phyloP scores from a whole-genome alignment of 2,329 filamentous ascomycete genomes.

The Sarocladium kiliense region DNA sequence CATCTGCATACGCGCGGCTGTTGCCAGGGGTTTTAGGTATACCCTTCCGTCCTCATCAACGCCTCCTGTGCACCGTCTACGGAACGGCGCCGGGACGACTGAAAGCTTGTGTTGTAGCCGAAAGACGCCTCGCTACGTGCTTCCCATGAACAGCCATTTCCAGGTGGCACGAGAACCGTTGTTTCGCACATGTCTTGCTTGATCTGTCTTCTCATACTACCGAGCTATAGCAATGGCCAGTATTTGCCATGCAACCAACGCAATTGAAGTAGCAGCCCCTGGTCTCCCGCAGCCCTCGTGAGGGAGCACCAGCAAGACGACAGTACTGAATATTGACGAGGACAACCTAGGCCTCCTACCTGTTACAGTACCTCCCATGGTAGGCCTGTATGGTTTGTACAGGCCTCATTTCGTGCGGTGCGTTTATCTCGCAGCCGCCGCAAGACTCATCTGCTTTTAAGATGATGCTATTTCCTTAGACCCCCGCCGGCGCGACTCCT shows the following conservation, averaged over 20 bases:
- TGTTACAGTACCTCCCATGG: background rate
- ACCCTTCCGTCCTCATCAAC: background rate
- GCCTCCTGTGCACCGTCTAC: constrained; percentile 1
- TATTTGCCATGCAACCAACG: too few species aligned
- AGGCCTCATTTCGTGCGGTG: background rate
- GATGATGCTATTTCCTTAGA: constrained; percentile 7
- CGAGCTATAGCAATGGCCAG: too few species aligned
- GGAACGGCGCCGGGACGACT: background rate
- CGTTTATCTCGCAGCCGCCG: background rate
- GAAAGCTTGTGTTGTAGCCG: constrained; percentile 6
- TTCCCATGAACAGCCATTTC: background rate
- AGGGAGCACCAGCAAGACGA: too few species aligned
- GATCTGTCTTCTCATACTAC: background rate
- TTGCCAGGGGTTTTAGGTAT: background rate
- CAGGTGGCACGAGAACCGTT: too few species aligned
- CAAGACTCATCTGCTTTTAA: constrained; percentile 4
- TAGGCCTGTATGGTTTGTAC: background rate
- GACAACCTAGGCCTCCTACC: background rate
- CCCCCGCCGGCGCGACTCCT: background rate
- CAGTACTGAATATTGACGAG: background rate
- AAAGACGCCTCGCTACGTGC: background rate
- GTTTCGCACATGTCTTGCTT: background rate
- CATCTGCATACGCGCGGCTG: background rate
- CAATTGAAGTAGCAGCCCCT: too few species aligned
- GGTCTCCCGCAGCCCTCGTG: too few species aligned